phyloP scores from a whole-genome alignment of 805 yeast species.

The Hanseniaspora occidentalis region DNA sequence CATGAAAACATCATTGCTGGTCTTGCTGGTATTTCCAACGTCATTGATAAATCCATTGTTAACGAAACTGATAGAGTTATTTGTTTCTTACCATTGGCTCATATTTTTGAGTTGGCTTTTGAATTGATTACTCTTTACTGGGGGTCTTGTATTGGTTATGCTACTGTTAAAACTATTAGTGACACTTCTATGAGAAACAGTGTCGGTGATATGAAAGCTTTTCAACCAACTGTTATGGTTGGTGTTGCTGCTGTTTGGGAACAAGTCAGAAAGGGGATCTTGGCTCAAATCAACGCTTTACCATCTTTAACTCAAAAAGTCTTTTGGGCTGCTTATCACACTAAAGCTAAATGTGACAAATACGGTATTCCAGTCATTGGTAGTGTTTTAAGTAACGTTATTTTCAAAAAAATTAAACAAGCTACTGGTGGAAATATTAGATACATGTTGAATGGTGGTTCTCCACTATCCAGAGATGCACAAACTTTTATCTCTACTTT shows the following conservation, averaged over 20 bases:
- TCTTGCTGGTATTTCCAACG: conserved; percentile 65
- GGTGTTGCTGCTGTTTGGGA: conserved; percentile 99
- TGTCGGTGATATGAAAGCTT: conserved; percentile 74
- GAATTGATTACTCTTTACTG: conserved; percentile 72
- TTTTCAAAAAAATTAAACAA: conserved; percentile 79
- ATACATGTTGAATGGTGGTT: conserved; percentile 77
- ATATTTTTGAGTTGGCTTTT: conserved; percentile 84
- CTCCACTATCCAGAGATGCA: conserved; percentile 72
- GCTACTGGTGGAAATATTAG: conserved; percentile 91
- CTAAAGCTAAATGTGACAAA: conserved; percentile 51
- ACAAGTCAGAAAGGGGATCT: conserved; percentile 81
- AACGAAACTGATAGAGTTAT: conserved; percentile 56
- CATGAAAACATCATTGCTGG: conserved; percentile 70
- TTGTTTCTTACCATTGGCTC: conserved; percentile 90
- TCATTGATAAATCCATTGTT: conserved; percentile 41
- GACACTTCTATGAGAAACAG: conserved; percentile 75
- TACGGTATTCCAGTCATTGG: conserved; percentile 64
- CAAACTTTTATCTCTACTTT: conserved; percentile 68
- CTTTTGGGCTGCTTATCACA: conserved; percentile 78
- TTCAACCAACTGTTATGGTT: conserved; percentile 88
- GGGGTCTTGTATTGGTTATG: conserved; percentile 89
- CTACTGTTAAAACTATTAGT: conserved; percentile 80
- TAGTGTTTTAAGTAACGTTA: conserved; percentile 42
- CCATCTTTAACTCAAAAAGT: conserved; percentile 60
- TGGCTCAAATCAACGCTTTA: conserved; percentile 56